Percentiles rank a stretch among this genome's conserved stretches.
Conservation (phyloP, 2,329 filamentous ascomycete genomes). For the Colletotrichum karsti region DNA sequence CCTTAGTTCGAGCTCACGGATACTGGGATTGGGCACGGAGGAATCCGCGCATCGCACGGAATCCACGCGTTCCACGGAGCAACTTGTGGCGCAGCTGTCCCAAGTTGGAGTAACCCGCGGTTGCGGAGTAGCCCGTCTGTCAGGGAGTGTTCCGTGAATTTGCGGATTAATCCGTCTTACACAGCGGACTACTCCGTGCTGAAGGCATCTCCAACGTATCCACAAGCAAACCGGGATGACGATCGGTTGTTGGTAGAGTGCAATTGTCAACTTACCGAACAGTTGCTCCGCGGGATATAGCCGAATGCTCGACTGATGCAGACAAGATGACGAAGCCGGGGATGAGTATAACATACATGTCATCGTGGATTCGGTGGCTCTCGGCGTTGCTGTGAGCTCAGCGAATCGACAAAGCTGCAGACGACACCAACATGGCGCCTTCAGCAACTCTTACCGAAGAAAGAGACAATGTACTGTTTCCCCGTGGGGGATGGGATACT, state of each 20-base stretch:
- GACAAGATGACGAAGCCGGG: neutral
- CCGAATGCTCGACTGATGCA: neutral
- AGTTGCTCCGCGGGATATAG: neutral
- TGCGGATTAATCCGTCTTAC: neutral
- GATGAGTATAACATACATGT: neutral
- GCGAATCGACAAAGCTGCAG: neutral
- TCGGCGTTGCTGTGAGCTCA: rapidly evolving
- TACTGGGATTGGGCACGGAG: neutral
- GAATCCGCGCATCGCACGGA: neutral
- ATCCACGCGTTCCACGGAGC: neutral
- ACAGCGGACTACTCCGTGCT: neutral
- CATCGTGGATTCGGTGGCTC: neutral
- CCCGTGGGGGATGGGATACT: conserved; percentile 40
- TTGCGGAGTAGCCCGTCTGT: neutral
- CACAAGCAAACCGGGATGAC: neutral
- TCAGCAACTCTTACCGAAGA: neutral
- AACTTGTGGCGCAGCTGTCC: neutral
- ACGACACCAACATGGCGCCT: neutral
- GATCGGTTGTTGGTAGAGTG: neutral
- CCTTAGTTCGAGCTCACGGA: neutral
- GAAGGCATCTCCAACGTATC: neutral
- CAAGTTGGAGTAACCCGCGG: neutral
- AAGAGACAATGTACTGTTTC: conserved; percentile 30
- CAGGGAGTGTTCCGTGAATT: neutral
- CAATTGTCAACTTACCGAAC: neutral